Evolutionary conservation across 345 rosid genomes (phyloP).

Genomic region (Draba incana): DNA sequence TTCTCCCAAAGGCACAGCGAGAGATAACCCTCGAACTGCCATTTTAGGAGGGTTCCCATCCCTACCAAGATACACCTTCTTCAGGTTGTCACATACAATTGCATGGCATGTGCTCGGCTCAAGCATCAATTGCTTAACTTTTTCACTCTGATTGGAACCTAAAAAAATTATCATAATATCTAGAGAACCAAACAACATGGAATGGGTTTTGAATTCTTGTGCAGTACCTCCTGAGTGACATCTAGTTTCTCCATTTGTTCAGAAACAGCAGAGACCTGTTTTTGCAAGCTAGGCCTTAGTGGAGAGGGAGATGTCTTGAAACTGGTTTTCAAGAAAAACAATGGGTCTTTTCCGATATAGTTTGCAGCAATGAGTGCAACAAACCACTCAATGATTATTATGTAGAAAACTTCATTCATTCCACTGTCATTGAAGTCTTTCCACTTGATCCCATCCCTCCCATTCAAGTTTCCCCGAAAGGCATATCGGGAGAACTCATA

Average conservation of each 20-base stretch:
- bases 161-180: not conserved
- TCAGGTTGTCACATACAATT: slow-evolving; percentile 64
- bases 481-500: slow-evolving; percentile 73
- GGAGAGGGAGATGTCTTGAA: slow-evolving; percentile 43
- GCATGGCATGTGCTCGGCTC: slow-evolving; percentile 57
- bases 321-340: slow-evolving; percentile 51
- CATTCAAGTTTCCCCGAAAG: slow-evolving; percentile 50
- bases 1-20: slow-evolving; percentile 80
- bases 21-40: slow-evolving; percentile 84
- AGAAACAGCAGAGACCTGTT: slow-evolving; percentile 65
- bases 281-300: slow-evolving; percentile 51
- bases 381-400: slow-evolving; percentile 78
- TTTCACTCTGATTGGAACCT: slow-evolving; percentile 59
- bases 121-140: slow-evolving; percentile 63
- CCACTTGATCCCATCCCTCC: slow-evolving; percentile 80
- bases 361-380: slow-evolving; percentile 62
- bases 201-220: not conserved
- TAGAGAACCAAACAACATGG: not conserved
- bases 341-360: slow-evolving; percentile 60
- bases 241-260: slow-evolving; percentile 79
- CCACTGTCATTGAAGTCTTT: slow-evolving; percentile 59
- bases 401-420: slow-evolving; percentile 62
- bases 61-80: slow-evolving; percentile 77
- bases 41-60: slow-evolving; percentile 87
- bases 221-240: slow-evolving; percentile 74